These are phyloP conservation scores for Aspergillus sojae DNA, from an alignment of 2,329 filamentous ascomycete species.

Conservation along the genomic window DNA sequence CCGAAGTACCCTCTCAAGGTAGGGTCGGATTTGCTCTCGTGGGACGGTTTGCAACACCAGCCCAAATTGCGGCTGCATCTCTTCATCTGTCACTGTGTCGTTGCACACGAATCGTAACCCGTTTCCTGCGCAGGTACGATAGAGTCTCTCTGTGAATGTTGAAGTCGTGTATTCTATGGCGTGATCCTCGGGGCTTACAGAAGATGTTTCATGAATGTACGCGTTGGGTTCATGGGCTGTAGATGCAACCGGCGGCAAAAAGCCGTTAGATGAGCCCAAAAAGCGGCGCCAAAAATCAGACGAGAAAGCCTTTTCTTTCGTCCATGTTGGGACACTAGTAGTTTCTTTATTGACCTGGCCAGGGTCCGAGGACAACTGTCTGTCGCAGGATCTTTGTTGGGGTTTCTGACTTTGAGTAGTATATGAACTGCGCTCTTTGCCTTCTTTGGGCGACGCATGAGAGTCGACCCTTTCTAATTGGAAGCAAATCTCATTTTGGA, in stretches of 20 bases:
- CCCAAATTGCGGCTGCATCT: background rate
- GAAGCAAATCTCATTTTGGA: background rate
- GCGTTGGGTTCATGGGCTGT: background rate
- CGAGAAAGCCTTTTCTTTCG: background rate
- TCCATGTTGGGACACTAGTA: background rate
- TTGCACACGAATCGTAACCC: background rate
- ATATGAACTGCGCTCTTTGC: background rate
- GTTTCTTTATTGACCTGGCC: no score
- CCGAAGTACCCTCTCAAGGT: background rate
- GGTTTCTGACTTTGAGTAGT: background rate
- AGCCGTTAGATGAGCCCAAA: background rate
- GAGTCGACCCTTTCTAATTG: background rate
- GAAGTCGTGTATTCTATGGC: background rate
- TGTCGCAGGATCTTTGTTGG: background rate
- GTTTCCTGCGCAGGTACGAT: background rate
- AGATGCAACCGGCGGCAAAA: background rate
- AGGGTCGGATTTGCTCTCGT: background rate
- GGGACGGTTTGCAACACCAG: background rate
- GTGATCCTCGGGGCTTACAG: background rate
- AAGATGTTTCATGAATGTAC: no score
- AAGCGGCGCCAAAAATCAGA: conserved; percentile 1
- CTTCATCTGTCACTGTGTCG: background rate
- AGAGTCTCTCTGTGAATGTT: background rate
- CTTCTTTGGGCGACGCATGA: background rate
- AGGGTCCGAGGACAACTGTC: background rate